These are phyloP conservation scores for Skeletonema grethae DNA, from an alignment of 108 stramenopile genomes.

Conservation along the genomic window DNA sequence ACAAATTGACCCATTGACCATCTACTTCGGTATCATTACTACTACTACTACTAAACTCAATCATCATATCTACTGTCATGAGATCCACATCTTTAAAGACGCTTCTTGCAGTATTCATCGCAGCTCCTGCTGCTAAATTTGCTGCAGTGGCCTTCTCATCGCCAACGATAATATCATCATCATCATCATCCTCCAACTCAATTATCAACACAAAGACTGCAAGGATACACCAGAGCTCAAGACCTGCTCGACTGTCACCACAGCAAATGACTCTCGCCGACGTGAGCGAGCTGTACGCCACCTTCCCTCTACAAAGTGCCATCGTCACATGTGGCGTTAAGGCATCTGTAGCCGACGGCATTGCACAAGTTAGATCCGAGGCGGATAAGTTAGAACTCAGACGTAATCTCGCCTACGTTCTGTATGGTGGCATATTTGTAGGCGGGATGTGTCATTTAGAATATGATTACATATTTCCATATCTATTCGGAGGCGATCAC, in stretches of 20 bases:
- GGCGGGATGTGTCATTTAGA: constrained; percentile 41
- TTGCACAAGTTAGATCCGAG: constrained; percentile 33
- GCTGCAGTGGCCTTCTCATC: too few species aligned
- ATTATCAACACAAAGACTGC: too few species aligned
- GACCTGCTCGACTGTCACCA: background rate
- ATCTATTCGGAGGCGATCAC: constrained; percentile 15
- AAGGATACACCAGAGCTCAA: too few species aligned
- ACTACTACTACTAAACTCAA: too few species aligned
- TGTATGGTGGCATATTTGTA: constrained; percentile 38
- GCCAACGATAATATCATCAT: too few species aligned
- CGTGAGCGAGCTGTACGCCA: constrained; percentile 27
- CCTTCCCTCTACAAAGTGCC: constrained; percentile 26
- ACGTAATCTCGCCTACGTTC: constrained; percentile 35
- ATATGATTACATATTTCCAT: constrained; percentile 31
- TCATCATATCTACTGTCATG: too few species aligned
- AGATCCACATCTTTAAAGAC: too few species aligned
- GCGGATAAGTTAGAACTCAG: constrained; percentile 8
- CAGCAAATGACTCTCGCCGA: background rate
- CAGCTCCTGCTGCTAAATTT: too few species aligned
- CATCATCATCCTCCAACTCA: too few species aligned
- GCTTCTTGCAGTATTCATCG: too few species aligned
- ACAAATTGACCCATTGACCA: too few species aligned
- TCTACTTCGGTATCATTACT: too few species aligned
- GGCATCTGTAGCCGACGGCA: constrained; percentile 36
- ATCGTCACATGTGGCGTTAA: constrained; percentile 43